Evolutionary conservation across 768 basidiomycete species (phyloP), one percentile per base, ranked within the genome.

Genomic region (Amanita pseudoporphyria): DNA sequence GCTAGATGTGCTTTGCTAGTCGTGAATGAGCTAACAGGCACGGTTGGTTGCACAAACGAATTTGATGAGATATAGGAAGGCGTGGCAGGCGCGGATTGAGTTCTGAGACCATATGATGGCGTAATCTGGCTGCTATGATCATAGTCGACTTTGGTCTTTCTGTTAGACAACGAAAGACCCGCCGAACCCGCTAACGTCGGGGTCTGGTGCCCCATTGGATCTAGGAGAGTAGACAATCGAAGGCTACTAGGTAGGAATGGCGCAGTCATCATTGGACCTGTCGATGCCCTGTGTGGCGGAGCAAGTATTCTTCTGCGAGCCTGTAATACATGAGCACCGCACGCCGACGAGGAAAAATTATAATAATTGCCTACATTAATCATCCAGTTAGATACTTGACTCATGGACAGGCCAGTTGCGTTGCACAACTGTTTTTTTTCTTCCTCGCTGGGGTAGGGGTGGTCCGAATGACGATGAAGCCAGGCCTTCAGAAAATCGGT

Each of bases 371-470:
- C 51, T 37, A 74, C 88, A 58, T 91, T 91, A 60, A 91, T 91
- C 88, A 91, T 91, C 88, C 88, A 91, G 63, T 91, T 91, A 45
- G 86, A 88, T 0, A 91, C 87, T 65, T 92, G 88, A 66, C 76
- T 80, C 87, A 91, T 91, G 68, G 82, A 86, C 54, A 92, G 68
- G 21, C 87, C 87, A 1, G 88, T 92, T 36, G 85, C 84, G 57
- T 84, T 79, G 65, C 88, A 91, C 56, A 92, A 68, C 62, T 87
- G 84, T 60, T 90, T 90, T 69, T 92, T 92, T 73, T 91, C 88
- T 54, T 90, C 87, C 63, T 92, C 88, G 57, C 80, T 83, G 28
- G 88, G 88, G 63, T 92, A 92, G 21, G 88, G 88, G 58, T 91
- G 89, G 62, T 91, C 88, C 2, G 84, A 84, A 61, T 92, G 88